Base-by-base conservation (phyloP, 148 eudicot species). In the Amaranthus cruentus region DNA sequence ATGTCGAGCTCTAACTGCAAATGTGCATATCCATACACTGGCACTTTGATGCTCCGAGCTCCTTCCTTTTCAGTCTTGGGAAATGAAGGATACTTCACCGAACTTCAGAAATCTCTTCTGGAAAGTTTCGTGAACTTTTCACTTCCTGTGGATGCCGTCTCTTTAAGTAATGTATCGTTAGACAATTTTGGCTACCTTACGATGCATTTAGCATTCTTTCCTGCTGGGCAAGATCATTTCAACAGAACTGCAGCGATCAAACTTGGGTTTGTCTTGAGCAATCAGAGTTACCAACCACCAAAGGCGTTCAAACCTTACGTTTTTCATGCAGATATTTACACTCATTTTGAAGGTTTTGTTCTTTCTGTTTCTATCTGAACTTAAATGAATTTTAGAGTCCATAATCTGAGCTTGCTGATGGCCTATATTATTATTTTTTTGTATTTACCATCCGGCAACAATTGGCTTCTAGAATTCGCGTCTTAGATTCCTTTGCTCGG, bases 121-220 rank as follows among this genome's bases (percentile, higher is more conserved):
- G 0, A 0, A 11, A 50, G 70, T 61, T 84, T 85, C 47, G 44
- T 14, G 54, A 65, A 62, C 43, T 9, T 63, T 68, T 56, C 68
- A 21, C 85, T 93, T 62, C 88, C 95, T n/a, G 91, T 93, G 66
- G 92, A 88, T 68, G 84, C 97, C n/a, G 80, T 93, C 74, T 83
- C 87, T 53, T 58, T 91, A n/a, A 83, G 86, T 64, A 78, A 84
- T 77, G 84, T 84, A 21, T 47, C 79, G 6, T 71, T 56, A 66
- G 80, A 83, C 57, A 18, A 74, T 14, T 71, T 84, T 5, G 72
- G 80, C 15, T 88, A 87, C 74, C 83, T 91, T 43, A 63, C 60
- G 49, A 70, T 91, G 62, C 69, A 14, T 14, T 77, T 93, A 21
- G 78, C 76, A 48, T 48, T 91, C 65, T 93, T 88, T 75, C 97